Conservation (phyloP, 805 yeast genomes). For the Priceomyces fermenticarens region DNA sequence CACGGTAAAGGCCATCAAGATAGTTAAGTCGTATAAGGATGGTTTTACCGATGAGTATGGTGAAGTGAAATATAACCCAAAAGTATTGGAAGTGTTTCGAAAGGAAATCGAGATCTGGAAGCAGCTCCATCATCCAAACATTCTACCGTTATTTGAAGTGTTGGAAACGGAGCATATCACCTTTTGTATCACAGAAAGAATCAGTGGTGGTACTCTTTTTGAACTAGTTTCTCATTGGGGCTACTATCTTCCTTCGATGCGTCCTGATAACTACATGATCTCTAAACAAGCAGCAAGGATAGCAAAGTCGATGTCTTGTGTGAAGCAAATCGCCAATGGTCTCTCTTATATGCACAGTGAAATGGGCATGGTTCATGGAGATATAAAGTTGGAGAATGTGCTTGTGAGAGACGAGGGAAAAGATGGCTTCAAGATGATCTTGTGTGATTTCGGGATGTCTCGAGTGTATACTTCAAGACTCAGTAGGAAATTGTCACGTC, state of each 20-base stretch:
- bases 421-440: constrained; percentile 39
- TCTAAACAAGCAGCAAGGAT: constrained; percentile 32
- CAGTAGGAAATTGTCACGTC: constrained; percentile 18
- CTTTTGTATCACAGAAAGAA: constrained; percentile 68
- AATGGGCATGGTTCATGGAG: constrained; percentile 72
- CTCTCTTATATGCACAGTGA: constrained; percentile 55
- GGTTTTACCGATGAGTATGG: constrained; percentile 9
- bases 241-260: constrained; percentile 26
- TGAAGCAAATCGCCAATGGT: constrained; percentile 56
- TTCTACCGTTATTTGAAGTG: constrained; percentile 60
- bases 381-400: constrained; percentile 78
- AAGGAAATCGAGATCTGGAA: constrained; percentile 80
- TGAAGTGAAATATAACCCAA: constrained; percentile 30
- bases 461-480: constrained; percentile 28
- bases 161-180: constrained; percentile 60
- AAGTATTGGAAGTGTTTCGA: constrained; percentile 56
- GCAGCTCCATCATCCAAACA: constrained; percentile 57
- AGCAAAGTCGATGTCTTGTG: constrained; percentile 27
- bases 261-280: constrained; percentile 23
- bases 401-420: constrained; percentile 43
- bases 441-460: constrained; percentile 92
- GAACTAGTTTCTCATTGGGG: constrained; percentile 75
- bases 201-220: constrained; percentile 76
- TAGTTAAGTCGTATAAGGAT: constrained; percentile 39
- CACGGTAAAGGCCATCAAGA: constrained; percentile 56